Evolutionary conservation across 345 rosid genomes (phyloP).

Genomic region (Turritis glabra): DNA sequence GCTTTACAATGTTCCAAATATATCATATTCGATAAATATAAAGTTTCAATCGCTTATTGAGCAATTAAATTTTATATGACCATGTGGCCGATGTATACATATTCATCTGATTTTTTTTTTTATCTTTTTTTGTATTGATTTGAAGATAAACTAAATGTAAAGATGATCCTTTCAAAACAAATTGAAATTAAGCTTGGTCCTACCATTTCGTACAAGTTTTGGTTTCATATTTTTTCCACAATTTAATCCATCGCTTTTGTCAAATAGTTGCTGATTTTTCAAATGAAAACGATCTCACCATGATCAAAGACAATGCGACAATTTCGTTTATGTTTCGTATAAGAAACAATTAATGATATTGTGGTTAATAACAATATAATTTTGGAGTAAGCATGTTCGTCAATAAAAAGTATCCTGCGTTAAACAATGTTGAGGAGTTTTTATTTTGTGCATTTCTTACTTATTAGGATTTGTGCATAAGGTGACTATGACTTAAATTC

Average conservation of each 20-base stretch:
- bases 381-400: not conserved
- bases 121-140: not conserved
- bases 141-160: not conserved
- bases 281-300: slow-evolving; percentile 13
- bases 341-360: not conserved
- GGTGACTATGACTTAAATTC: not conserved
- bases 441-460: no score
- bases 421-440: not conserved
- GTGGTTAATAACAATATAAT: not conserved
- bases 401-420: not conserved
- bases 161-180: not conserved
- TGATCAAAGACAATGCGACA: not conserved
- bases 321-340: not conserved
- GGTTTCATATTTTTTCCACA: not conserved
- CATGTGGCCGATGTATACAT: slow-evolving; percentile 10
- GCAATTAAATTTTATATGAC: not conserved
- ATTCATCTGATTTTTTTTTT: no score
- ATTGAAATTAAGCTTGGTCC: slow-evolving; percentile 26
- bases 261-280: slow-evolving; percentile 19
- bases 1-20: no score
- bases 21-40: not conserved
- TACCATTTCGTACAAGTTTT: slow-evolving; percentile 15
- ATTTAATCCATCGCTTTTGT: slow-evolving; percentile 14
- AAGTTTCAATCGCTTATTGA: slow-evolving; percentile 6
- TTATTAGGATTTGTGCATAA: not conserved